Evolutionary conservation across 1,284 basidiomycete genomes (phyloP).

Genomic region (Ganoderma multipileum): DNA sequence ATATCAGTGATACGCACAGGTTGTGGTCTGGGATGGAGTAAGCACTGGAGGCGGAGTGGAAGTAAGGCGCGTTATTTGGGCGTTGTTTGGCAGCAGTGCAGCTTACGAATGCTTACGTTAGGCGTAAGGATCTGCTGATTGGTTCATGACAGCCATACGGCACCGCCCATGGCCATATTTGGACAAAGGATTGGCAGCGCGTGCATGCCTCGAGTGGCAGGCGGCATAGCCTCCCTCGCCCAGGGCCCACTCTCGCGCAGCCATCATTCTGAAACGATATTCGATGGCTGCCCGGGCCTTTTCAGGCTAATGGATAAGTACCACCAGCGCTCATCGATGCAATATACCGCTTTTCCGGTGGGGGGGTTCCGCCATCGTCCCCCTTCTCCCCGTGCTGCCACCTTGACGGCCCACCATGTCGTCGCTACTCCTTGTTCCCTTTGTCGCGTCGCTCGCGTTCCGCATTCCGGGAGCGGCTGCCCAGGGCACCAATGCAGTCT

Average conservation of each 20-base stretch:
- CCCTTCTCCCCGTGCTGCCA: not conserved
- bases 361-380: not conserved
- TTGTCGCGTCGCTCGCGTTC: constrained; percentile 3
- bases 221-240: not conserved
- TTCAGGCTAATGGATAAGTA: not conserved
- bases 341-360: not conserved
- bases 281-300: not conserved
- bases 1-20: constrained; percentile 2
- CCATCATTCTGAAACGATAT: constrained; percentile 2
- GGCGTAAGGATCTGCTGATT: not conserved
- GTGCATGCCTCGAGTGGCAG: not conserved
- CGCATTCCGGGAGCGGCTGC: not conserved
- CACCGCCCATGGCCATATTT: not conserved
- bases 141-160: not conserved
- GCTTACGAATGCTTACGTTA: constrained; percentile 8
- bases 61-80: constrained; percentile 22
- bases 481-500: constrained; percentile 24
- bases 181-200: not conserved
- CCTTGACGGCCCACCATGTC: constrained; percentile 13
- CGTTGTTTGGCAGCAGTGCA: constrained; percentile 18
- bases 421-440: constrained; percentile 7
- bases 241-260: not conserved
- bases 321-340: constrained; percentile 11
- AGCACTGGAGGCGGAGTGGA: not conserved
- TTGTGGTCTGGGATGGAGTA: constrained; percentile 1